Percentiles rank a stretch among this genome's conserved stretches.
phyloP scores from a whole-genome alignment of 2,329 filamentous ascomycete species.

The Neoascochyta sp. region DNA sequence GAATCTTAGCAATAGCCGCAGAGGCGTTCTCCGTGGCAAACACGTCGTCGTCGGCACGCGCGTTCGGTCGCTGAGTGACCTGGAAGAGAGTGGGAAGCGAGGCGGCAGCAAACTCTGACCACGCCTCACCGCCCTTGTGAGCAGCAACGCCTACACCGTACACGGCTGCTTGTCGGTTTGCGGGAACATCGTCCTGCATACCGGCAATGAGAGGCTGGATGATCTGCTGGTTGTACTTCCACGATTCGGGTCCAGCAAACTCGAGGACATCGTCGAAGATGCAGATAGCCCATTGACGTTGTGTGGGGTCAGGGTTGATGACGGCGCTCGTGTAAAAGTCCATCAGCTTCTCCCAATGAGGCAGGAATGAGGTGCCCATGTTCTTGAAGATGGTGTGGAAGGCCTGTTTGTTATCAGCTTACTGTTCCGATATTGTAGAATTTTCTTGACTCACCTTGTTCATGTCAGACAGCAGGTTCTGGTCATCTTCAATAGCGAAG shows the following conservation, averaged over 20 bases:
- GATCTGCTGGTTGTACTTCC: slow-evolving; percentile 81
- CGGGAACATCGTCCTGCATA: slow-evolving; percentile 78
- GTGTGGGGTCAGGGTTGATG: slow-evolving; percentile 75
- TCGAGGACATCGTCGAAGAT: slow-evolving; percentile 98
- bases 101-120: slow-evolving; percentile 81
- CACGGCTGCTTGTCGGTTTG: slow-evolving; percentile 90
- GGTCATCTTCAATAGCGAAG: slow-evolving; percentile 93
- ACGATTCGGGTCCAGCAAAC: slow-evolving; percentile 88
- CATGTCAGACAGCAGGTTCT: slow-evolving; percentile 96
- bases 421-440: slow-evolving; percentile 72
- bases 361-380: slow-evolving; percentile 79
- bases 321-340: slow-evolving; percentile 84
- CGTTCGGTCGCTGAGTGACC: slow-evolving; percentile 73
- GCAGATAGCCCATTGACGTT: slow-evolving; percentile 97
- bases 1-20: slow-evolving; percentile 92
- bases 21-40: slow-evolving; percentile 98
- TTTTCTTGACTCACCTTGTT: slow-evolving; percentile 63
- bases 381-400: slow-evolving; percentile 99
- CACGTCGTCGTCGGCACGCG: slow-evolving; percentile 85
- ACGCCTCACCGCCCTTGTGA: slow-evolving; percentile 81
- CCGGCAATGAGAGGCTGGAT: slow-evolving; percentile 82
- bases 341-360: slow-evolving; percentile 81
- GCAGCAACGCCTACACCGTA: slow-evolving; percentile 96
- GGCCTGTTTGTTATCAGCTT: slow-evolving; percentile 99
- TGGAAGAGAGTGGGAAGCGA: slow-evolving; percentile 81